Percentiles rank a stretch among this genome's conserved stretches.
Evolutionary conservation across 2,329 filamentous ascomycete genomes (phyloP).

Genomic region (Chaetomiaceae sp.): DNA sequence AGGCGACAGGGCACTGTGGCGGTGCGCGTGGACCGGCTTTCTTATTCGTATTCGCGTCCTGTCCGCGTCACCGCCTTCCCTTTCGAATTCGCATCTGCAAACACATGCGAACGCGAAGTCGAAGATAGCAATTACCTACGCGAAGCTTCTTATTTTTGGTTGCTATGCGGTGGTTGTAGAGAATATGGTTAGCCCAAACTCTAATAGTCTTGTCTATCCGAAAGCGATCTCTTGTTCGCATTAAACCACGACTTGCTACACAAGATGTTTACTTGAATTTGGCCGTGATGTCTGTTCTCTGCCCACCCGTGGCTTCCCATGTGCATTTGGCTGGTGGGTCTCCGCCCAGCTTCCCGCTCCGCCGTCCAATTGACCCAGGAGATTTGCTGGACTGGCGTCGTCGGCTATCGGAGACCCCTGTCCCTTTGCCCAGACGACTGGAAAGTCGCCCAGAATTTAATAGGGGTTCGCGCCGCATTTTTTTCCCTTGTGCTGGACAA

Average conservation of each 20-base stretch:
- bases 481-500: slow-evolving; percentile 4
- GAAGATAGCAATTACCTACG: too few relatives aligned
- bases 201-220: too few relatives aligned
- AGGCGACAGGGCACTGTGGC: too few relatives aligned
- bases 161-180: too few relatives aligned
- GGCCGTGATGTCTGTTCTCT: neutral
- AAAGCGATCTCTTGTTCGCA: neutral
- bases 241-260: neutral
- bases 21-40: too few relatives aligned
- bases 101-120: neutral
- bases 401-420: slow-evolving; percentile 10
- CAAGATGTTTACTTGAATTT: neutral
- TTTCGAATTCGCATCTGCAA: slow-evolving; percentile 8
- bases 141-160: too few relatives aligned
- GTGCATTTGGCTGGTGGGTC: slow-evolving; percentile 8
- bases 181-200: too few relatives aligned
- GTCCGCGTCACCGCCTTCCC: slow-evolving; percentile 7
- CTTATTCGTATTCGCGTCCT: slow-evolving; percentile 19
- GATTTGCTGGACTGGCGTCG: slow-evolving; percentile 9
- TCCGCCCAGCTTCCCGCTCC: neutral
- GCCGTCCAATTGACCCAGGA: slow-evolving; percentile 9
- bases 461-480: slow-evolving; percentile 18
- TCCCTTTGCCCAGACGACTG: slow-evolving; percentile 1
- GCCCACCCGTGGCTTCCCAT: neutral
- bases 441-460: slow-evolving; percentile 10